Base-by-base conservation (phyloP, 2,329 filamentous ascomycete genomes). In the Fonsecaea multimorphosa region DNA sequence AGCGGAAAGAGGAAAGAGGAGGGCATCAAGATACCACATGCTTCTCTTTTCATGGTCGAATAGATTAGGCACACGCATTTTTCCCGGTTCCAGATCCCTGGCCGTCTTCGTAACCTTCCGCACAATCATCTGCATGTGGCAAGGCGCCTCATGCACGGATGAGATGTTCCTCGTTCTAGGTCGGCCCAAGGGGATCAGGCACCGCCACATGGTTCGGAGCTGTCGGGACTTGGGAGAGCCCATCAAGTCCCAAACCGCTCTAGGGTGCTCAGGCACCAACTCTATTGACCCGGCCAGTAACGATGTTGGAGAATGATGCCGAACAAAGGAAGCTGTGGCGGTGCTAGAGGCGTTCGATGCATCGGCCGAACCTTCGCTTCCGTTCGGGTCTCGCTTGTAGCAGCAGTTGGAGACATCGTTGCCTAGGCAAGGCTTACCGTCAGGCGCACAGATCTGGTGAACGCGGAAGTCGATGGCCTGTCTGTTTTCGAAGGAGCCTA, bases 61-160 rank as follows among this genome's bases (percentile, higher is more conserved):
- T 49, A 24, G 44, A 49, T 49, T 49, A 49, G 44, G 44, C 44
- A 49, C 44, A 24, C 44, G 44, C 44, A 24, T 49, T 49, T 49
- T 49, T 49, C 44, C 44, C 44, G 44, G 44, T 19, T 40, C 38
- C 7, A 49, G 19, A 24, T 49, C 38, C 38, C 38, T 40, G 38
- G 14, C 32, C 11, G 32, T 40, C 38, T 11, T 40, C 38, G 38
- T 19, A 40, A 40, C 7, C 44, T 49, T 24, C 44, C 44, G 44
- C 44, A 49, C 19, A 24, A 49, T 49, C 44, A 49, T 22, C 44
- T 49, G 44, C 19, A 49, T 49, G 44, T 24, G 22, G 44, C 3
- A 12, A 24, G 14, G 44, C 44, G 44, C 9, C 19, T 24, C 14
- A 49, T 49, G 44, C 44, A 12, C 44, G 44, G 9, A 49, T 49